These are phyloP conservation scores for Russula virescens DNA, from an alignment of 768 basidiomycete species.

Conservation along the genomic window DNA sequence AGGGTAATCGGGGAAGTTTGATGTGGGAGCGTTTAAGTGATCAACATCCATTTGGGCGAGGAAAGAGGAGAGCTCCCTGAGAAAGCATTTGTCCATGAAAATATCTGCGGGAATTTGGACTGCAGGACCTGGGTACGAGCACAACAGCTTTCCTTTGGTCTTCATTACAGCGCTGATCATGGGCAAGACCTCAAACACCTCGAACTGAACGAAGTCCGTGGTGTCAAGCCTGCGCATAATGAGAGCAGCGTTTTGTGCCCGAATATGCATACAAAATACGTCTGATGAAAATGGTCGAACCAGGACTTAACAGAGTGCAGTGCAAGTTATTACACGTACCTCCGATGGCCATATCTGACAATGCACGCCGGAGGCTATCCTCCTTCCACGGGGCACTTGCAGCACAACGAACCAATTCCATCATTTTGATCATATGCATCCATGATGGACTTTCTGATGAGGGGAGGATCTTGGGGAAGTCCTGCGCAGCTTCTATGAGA, in stretches of 20 bases:
- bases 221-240: not conserved
- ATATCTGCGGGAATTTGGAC: conserved; percentile 32
- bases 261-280: conserved; percentile 9
- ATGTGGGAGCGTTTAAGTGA: conserved; percentile 34
- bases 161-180: conserved; percentile 34
- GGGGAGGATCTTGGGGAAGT: not conserved
- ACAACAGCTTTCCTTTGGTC: conserved; percentile 38
- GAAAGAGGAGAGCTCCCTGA: conserved; percentile 35
- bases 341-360: not conserved
- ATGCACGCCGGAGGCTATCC: not conserved
- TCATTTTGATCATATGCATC: not conserved
- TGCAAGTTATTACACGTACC: not conserved
- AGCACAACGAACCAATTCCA: not conserved
- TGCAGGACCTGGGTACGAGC: conserved; percentile 43
- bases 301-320: not conserved
- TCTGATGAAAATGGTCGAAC: not conserved
- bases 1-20: conserved; percentile 28
- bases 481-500: not conserved
- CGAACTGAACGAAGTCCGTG: conserved; percentile 6
- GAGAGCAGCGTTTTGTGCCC: conserved; percentile 9
- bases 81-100: conserved; percentile 31
- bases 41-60: conserved; percentile 35
- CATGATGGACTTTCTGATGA: not conserved
- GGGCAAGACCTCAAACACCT: conserved; percentile 44
- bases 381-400: not conserved